Evolutionary conservation across 1,284 basidiomycete species (phyloP).

Genomic region (Fomitiporia mediterranea): DNA sequence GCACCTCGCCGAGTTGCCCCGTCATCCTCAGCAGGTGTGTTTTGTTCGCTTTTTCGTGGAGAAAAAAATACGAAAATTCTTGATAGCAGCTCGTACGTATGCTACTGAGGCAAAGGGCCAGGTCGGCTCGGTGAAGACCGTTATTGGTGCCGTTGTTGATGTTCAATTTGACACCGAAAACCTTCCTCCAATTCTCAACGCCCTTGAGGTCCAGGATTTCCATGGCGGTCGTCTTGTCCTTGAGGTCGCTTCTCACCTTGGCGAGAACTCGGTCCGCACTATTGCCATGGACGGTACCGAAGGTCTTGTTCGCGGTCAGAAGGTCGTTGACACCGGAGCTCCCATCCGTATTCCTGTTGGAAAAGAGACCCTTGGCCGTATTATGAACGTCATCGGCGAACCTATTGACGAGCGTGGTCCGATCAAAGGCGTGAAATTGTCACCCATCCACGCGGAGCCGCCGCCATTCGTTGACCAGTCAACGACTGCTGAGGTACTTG

Average conservation of each 20-base stretch:
- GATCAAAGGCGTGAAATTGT: conserved; percentile 90
- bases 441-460: conserved; percentile 94
- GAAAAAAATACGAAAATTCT: conserved; percentile 24
- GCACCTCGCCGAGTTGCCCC: conserved; percentile 42
- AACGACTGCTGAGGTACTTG: conserved; percentile 95
- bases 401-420: conserved; percentile 99
- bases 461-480: conserved; percentile 98
- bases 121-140: conserved; percentile 83
- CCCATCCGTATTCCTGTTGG: conserved; percentile 98
- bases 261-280: conserved; percentile 97
- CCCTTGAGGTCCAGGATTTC: conserved; percentile 95
- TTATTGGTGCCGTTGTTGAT: conserved; percentile 99
- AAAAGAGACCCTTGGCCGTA: conserved; percentile 89
- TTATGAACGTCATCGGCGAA: conserved; percentile 99
- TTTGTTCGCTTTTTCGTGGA: conserved; percentile 13
- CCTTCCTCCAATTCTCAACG: conserved; percentile 96
- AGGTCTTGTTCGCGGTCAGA: conserved; percentile 98
- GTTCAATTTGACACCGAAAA: conserved; percentile 90
- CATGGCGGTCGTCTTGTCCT: conserved; percentile 90
- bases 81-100: conserved; percentile 73
- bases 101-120: conserved; percentile 79
- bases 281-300: conserved; percentile 99
- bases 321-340: conserved; percentile 92
- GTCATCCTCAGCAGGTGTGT: conserved; percentile 41
- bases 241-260: conserved; percentile 95